These are phyloP conservation scores for Anthoceros angustus DNA, from an alignment of 225 moss, liverwort and hornwort genomes.

Conservation along the genomic window DNA sequence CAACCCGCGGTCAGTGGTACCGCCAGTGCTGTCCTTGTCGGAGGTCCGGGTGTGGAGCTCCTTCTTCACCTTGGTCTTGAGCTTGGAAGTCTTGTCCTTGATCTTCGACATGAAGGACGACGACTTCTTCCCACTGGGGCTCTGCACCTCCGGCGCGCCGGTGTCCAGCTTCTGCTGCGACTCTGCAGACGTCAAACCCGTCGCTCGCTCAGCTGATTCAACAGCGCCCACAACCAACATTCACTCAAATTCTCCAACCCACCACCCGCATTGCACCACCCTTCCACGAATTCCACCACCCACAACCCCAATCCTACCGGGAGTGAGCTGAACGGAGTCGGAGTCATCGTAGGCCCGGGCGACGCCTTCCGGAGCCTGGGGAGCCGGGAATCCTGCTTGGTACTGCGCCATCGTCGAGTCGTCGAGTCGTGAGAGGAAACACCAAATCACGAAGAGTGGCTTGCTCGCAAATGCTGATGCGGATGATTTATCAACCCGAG, in stretches of 20 bases:
- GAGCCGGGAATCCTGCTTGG: neutral
- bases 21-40: neutral
- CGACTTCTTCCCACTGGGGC: neutral
- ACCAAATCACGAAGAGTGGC: too few species aligned
- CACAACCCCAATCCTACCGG: neutral
- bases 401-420: neutral
- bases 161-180: neutral
- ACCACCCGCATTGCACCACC: neutral
- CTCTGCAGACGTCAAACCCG: neutral
- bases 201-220: neutral
- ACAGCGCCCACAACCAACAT: neutral
- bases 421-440: too few species aligned
- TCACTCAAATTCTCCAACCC: neutral
- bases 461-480: too few species aligned
- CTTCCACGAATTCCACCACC: neutral
- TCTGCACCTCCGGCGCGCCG: neutral
- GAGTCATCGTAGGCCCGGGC: neutral
- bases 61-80: neutral
- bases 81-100: neutral
- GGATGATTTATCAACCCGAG: too few species aligned
- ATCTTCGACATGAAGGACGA: neutral
- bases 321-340: neutral
- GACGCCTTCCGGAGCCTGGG: neutral
- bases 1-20: neutral
- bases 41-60: neutral